These are phyloP conservation scores for Ploettnerulaceae sp. DNA, from an alignment of 2,329 filamentous ascomycete genomes.

Conservation along the genomic window DNA sequence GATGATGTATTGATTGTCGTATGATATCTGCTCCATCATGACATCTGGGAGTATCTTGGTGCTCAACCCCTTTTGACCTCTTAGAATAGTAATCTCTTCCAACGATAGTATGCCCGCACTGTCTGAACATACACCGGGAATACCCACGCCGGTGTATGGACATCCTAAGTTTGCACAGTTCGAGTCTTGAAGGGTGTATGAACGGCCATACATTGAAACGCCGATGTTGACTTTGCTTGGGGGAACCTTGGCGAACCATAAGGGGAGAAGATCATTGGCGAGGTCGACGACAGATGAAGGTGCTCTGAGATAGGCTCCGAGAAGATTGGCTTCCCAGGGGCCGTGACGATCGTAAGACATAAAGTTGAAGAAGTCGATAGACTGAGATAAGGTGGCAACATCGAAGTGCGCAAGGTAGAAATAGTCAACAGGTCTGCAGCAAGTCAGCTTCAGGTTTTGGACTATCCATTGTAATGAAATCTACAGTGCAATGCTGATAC, in stretches of 20 bases:
- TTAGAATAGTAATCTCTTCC: conserved; percentile 34
- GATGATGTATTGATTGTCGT: conserved; percentile 39
- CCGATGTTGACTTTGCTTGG: conserved; percentile 43
- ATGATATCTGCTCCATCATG: conserved; percentile 30
- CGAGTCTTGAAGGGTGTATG: conserved; percentile 36
- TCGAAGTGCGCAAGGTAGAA: conserved; percentile 34
- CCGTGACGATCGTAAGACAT: conserved; percentile 34
- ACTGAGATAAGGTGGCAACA: conserved; percentile 23
- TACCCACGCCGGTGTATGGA: conserved; percentile 21
- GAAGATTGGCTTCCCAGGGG: conserved; percentile 37
- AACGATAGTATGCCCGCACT: conserved; percentile 33
- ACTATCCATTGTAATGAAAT: background rate
- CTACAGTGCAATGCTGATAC: conserved; percentile 40
- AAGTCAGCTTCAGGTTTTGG: background rate
- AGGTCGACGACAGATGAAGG: conserved; percentile 44
- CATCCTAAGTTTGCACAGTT: conserved; percentile 28
- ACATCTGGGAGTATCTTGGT: conserved; percentile 25
- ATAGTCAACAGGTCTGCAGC: conserved; percentile 30
- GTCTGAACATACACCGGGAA: conserved; percentile 31
- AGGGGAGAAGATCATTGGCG: conserved; percentile 32
- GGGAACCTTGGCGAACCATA: conserved; percentile 41
- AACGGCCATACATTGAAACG: conserved; percentile 43
- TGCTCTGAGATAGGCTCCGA: conserved; percentile 33
- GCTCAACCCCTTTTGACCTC: conserved; percentile 18
- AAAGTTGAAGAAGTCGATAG: conserved; percentile 34